Base-by-base conservation (phyloP, 345 rosid genomes). In the Eucalyptus marginata region DNA sequence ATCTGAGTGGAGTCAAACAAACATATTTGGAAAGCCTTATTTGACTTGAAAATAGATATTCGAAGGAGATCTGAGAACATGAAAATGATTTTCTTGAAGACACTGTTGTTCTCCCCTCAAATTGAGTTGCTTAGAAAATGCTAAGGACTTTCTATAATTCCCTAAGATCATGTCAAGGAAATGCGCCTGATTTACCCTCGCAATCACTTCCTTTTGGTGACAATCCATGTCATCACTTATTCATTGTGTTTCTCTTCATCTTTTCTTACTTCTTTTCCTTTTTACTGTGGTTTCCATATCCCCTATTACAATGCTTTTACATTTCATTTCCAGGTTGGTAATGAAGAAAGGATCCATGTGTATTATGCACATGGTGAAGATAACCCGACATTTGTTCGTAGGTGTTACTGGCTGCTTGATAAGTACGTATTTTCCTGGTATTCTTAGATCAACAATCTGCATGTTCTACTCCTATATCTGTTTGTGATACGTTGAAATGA, bases 361-460 rank as follows among this genome's bases (percentile, higher is more conserved):
- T 98, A 98, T 91, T 98, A 98, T 90, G 99, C 99, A 6, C 99
- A 98, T 31, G 99, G 99, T 52, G 95, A 95, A 91, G 99, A 95
- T 91, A 95, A 91, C 83, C 94, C 96, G 31, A 96, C 99, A 59
- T 98, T 98, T 91, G 99, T 97, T 76, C 99, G 99, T 66, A 95
- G 99, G 93, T 97, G 99, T 94, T 98, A 98, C 86, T 98, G 99
- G 99, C 95, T 98, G 89, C 98, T 98, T 54, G 99, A 98, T 91
- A 98, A 97, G 99, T 98, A 95, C 4, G 91, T 88, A 17, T 49
- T 88, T 89, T 9, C 47, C 33, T 7, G 64, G 56, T 89, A 89
- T 76, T 50, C 29, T 44, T 88, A 31, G 59, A 24, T 90, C 27
- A 86, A 66, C 51, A 64, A 54, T 86, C 46, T 49, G n/a, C 51